Percentiles rank a stretch among this genome's conserved stretches.
phyloP scores from a whole-genome alignment of 257 asterid species.

The Solanum bulbocastanum region DNA sequence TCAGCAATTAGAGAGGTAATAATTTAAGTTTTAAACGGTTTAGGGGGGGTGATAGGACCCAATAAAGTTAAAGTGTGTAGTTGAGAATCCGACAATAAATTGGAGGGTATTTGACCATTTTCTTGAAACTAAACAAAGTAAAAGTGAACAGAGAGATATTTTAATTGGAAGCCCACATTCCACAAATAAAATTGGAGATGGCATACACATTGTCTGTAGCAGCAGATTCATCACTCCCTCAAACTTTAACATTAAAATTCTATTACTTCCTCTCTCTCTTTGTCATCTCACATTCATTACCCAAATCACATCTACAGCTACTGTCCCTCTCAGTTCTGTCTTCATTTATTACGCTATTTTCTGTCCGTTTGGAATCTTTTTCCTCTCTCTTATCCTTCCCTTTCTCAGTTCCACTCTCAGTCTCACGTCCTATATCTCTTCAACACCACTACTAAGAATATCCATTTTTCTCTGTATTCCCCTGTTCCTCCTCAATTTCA shows the following conservation, averaged over 20 bases:
- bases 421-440: constrained; percentile 66
- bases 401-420: constrained; percentile 30
- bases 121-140: too few species aligned
- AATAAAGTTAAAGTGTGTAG: too few species aligned
- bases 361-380: constrained; percentile 7
- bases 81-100: too few species aligned
- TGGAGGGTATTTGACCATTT: too few species aligned
- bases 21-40: too few species aligned
- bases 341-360: constrained; percentile 27
- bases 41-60: too few species aligned
- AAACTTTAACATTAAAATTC: not conserved
- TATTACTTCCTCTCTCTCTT: not conserved
- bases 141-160: not conserved
- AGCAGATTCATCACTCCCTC: not conserved
- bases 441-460: constrained; percentile 20
- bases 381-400: constrained; percentile 26
- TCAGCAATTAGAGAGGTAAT: too few species aligned
- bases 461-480: constrained; percentile 1
- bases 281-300: constrained; percentile 10
- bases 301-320: constrained; percentile 21
- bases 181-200: not conserved
- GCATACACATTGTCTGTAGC: not conserved
- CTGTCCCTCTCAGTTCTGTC: constrained; percentile 20
- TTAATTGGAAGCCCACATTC: not conserved
- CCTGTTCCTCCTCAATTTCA: not conserved